Percentiles rank a stretch among this genome's conserved stretches.
Evolutionary conservation across 768 basidiomycete species (phyloP).

Genomic region (Leccinum disarticulatum): DNA sequence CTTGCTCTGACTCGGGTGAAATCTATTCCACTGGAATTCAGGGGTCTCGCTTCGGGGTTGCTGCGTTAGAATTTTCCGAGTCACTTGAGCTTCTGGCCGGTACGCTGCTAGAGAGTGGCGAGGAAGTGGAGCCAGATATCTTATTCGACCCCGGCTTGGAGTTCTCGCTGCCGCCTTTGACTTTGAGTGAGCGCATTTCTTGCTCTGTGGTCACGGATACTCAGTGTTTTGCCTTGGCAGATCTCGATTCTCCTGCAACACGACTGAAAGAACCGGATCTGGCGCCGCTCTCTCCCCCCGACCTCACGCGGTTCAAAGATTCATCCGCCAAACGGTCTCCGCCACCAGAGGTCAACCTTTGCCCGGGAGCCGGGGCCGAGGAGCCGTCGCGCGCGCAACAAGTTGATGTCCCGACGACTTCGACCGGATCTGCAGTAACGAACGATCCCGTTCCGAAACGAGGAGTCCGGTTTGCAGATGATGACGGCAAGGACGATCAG

Average conservation of each 20-base stretch:
- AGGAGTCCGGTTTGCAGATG: slow-evolving; percentile 65
- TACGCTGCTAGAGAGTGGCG: slow-evolving; percentile 30
- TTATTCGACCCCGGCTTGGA: slow-evolving; percentile 20
- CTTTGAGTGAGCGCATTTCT: slow-evolving; percentile 18
- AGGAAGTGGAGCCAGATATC: slow-evolving; percentile 9
- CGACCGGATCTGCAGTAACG: slow-evolving; percentile 9
- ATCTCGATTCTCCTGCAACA: slow-evolving; percentile 22
- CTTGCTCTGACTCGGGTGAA: slow-evolving; percentile 40
- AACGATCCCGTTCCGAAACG: slow-evolving; percentile 35
- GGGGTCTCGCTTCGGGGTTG: slow-evolving; percentile 57
- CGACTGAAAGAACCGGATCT: slow-evolving; percentile 3
- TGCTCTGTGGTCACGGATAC: slow-evolving; percentile 1
- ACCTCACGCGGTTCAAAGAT: slow-evolving; percentile 6
- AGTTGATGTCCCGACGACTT: background rate
- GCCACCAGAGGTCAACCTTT: slow-evolving; percentile 2
- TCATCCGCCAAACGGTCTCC: background rate
- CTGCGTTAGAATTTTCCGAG: slow-evolving; percentile 71
- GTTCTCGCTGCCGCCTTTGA: slow-evolving; percentile 17
- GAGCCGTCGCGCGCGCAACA: slow-evolving; percentile 2
- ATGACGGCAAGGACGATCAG: slow-evolving; percentile 61
- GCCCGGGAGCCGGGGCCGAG: background rate
- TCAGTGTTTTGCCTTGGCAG: slow-evolving; percentile 19
- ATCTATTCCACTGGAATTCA: slow-evolving; percentile 40
- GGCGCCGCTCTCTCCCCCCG: slow-evolving; percentile 5
- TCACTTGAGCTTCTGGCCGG: slow-evolving; percentile 64